Conservation (phyloP, 805 yeast genomes). For the Sugiyamaella qingdaonensis region DNA sequence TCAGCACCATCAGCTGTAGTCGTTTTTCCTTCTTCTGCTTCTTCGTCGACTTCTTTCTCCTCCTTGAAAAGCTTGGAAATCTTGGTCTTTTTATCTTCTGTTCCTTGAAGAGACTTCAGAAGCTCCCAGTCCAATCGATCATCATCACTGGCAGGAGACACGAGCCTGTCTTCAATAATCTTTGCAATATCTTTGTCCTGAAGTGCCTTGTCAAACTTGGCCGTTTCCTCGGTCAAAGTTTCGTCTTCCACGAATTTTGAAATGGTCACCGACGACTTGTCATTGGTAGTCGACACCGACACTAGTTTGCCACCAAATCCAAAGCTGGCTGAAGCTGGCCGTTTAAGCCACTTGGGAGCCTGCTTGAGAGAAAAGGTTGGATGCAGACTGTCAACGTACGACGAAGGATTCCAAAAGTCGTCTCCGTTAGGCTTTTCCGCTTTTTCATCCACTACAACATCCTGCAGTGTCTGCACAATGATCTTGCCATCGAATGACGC, state of each 20-base stretch:
- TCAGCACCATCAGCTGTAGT: constrained; percentile 10
- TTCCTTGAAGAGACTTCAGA: constrained; percentile 32
- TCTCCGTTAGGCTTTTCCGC: constrained; percentile 37
- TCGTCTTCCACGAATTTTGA: constrained; percentile 43
- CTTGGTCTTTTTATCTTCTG: constrained; percentile 23
- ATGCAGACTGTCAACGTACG: constrained; percentile 37
- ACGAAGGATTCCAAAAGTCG: constrained; percentile 74
- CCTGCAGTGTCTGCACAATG: constrained; percentile 80
- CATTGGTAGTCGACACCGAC: constrained; percentile 43
- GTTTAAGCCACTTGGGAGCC: constrained; percentile 85
- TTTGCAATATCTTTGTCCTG: constrained; percentile 28
- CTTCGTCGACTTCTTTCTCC: constrained; percentile 14
- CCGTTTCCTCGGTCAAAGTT: constrained; percentile 31
- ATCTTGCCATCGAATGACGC: constrained; percentile 79
- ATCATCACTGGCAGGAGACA: constrained; percentile 18
- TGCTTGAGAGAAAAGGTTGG: constrained; percentile 69
- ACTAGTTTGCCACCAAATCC: constrained; percentile 94
- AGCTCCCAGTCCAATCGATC: constrained; percentile 35
- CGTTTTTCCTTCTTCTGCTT: constrained; percentile 21
- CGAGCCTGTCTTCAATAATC: constrained; percentile 18
- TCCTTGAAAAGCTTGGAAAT: constrained; percentile 23
- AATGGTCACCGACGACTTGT: constrained; percentile 38
- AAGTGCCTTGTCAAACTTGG: constrained; percentile 53
- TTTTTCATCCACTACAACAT: constrained; percentile 51
- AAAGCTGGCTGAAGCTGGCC: constrained; percentile 71